Base-by-base conservation (phyloP, 2,329 filamentous ascomycete genomes). In the Exophiala spinifera region DNA sequence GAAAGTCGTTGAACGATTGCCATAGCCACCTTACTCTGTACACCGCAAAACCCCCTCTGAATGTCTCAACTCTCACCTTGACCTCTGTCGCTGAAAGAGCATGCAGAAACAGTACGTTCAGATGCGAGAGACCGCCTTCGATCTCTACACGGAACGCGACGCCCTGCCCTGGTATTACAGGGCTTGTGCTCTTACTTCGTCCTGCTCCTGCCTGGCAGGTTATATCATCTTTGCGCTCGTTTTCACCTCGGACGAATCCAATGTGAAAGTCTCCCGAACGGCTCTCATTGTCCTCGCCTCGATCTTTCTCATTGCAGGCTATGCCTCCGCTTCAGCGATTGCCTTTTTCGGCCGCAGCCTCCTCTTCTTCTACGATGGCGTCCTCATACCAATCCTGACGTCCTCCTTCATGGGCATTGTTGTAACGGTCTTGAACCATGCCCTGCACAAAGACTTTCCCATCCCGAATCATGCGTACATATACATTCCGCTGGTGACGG, bases 191-290 rank as follows among this genome's bases (percentile, higher is more conserved):
- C 52, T 56, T 33, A 31, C 55, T 42, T 53, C 61, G 33, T 59
- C 62, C 48, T 64, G 62, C 57, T 54, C 63, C 21, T 53, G 56
- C 11, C 49, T 63, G 8, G 60, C 53, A 31, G 62, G 62, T 8
- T 64, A 64, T 45, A 54, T 61, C 20, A 33, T 64, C 10, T 63
- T 64, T 51, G 51, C 60, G 11, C 51, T 64, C 25, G 55, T 56
- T 23, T 62, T 59, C 49, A 61, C 58, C 20, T 58, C 58, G 14
- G 37, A 36, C 13, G 19, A 50, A 40, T 53, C 55, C 44, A 55
- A 64, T 11, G 49, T 61, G 21, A 59, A 51, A 48, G 21, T 52
- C 15, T 54, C 56, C 7, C 52, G 53, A 13, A 42, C 40, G 13
- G 48, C 53, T 34, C 46, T 63, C 13, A 56, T 54, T 2, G 49